phyloP scores from a whole-genome alignment of 495 filamentous ascomycete genomes.

The Xylona heveae region DNA sequence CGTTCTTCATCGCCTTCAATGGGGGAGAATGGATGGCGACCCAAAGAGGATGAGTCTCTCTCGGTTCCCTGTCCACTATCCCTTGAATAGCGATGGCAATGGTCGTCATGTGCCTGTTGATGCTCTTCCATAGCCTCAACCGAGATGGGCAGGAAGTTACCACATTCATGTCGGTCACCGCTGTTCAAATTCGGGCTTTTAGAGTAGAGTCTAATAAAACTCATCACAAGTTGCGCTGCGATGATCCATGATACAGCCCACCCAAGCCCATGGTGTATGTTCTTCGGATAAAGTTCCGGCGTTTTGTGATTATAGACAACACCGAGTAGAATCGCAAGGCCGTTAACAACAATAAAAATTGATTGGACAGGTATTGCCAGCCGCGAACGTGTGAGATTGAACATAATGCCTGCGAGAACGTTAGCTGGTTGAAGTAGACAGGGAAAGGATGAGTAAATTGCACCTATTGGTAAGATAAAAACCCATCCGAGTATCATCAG shows the following conservation, averaged over 20 bases:
- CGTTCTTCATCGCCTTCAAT: conserved; percentile 27
- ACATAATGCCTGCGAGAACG: conserved; percentile 46
- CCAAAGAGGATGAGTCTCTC: conserved; percentile 40
- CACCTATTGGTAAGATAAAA: conserved; percentile 64
- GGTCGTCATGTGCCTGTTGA: conserved; percentile 25
- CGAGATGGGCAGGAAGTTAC: conserved; percentile 43
- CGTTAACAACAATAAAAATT: conserved; percentile 52
- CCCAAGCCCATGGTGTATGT: conserved; percentile 73
- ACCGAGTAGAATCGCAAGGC: conserved; percentile 44
- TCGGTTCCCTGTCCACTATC: conserved; percentile 87
- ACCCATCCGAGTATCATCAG: conserved; percentile 71
- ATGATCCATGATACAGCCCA: conserved; percentile 66
- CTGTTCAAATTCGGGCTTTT: conserved; percentile 15
- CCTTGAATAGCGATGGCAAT: conserved; percentile 45
- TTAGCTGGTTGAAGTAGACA: neutral
- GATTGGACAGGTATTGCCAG: conserved; percentile 54
- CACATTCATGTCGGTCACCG: conserved; percentile 21
- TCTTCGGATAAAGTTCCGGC: conserved; percentile 73
- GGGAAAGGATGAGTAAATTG: conserved; percentile 10
- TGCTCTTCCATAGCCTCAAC: conserved; percentile 44
- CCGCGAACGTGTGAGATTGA: conserved; percentile 64
- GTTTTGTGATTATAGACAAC: conserved; percentile 65
- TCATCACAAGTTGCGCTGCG: conserved; percentile 43
- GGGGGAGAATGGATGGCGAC: conserved; percentile 38
- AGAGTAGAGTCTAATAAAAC: conserved; percentile 28